These are phyloP conservation scores for Angomonas ambiguus DNA, from an alignment of 208 protist species.

Conservation along the genomic window DNA sequence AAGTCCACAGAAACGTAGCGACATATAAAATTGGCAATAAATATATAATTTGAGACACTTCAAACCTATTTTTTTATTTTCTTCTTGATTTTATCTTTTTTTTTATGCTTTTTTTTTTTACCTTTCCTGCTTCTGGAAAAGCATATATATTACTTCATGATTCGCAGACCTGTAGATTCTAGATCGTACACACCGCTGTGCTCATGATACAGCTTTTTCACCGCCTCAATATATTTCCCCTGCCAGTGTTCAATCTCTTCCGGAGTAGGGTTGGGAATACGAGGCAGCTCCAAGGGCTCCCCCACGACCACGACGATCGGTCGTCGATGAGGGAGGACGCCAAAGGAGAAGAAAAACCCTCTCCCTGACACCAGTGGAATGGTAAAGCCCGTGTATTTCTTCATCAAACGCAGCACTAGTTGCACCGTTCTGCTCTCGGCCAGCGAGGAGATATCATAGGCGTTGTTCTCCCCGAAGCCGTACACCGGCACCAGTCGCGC, in stretches of 20 bases:
- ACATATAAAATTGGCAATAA: too few species aligned
- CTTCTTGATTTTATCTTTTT: conserved; percentile 7
- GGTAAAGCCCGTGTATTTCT: conserved; percentile 53
- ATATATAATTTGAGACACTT: too few species aligned
- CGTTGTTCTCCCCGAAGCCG: conserved; percentile 86
- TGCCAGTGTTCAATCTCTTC: conserved; percentile 74
- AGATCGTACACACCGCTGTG: conserved; percentile 72
- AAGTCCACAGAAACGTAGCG: too few species aligned
- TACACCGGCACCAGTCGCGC: conserved; percentile 76
- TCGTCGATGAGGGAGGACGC: conserved; percentile 60
- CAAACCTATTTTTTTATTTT: neutral
- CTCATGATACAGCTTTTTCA: conserved; percentile 66
- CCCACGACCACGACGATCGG: conserved; percentile 84
- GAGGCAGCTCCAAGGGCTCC: conserved; percentile 60
- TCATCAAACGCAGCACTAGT: conserved; percentile 21
- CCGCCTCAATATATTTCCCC: conserved; percentile 61
- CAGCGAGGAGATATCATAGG: conserved; percentile 48
- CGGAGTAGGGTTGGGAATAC: conserved; percentile 51
- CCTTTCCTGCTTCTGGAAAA: neutral
- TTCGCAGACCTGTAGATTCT: conserved; percentile 56
- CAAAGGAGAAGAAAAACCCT: conserved; percentile 74
- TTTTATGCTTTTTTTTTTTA: conserved; percentile 4
- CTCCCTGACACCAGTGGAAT: conserved; percentile 65
- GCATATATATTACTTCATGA: conserved; percentile 31
- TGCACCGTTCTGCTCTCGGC: conserved; percentile 26